Percentiles rank a stretch among this genome's conserved stretches.
phyloP scores from a whole-genome alignment of 306 rosid genomes.

The Spatholobus suberectus region DNA sequence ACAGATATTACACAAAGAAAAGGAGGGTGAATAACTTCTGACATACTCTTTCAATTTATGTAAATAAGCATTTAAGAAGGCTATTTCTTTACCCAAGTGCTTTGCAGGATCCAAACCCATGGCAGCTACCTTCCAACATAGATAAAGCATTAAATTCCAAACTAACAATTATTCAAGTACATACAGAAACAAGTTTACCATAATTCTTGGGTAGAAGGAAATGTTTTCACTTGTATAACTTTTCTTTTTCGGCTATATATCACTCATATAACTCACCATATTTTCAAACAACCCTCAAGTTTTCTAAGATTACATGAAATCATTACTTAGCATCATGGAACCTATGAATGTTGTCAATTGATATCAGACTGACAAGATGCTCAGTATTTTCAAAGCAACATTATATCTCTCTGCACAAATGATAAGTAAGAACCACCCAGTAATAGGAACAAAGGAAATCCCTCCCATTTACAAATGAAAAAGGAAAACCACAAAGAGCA shows the following conservation, averaged over 20 bases:
- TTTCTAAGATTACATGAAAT: constrained; percentile 25
- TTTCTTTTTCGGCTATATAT: no score
- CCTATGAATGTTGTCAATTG: constrained; percentile 21
- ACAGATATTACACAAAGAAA: constrained; percentile 17
- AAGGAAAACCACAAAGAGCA: constrained; percentile 2
- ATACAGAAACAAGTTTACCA: constrained; percentile 30
- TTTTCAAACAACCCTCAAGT: constrained; percentile 30
- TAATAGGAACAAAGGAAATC: constrained; percentile 7
- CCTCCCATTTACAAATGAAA: constrained; percentile 28
- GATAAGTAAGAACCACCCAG: constrained; percentile 17
- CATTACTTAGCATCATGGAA: constrained; percentile 37
- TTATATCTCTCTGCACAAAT: not conserved
- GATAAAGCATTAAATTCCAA: constrained; percentile 40
- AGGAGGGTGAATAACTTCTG: constrained; percentile 13
- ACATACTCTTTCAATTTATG: constrained; percentile 89
- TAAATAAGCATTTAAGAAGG: constrained; percentile 70
- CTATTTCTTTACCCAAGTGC: constrained; percentile 93
- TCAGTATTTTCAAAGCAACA: constrained; percentile 27
- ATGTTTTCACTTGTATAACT: constrained; percentile 22
- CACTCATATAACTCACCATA: no score
- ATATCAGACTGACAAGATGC: constrained; percentile 14
- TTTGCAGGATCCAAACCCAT: constrained; percentile 92
- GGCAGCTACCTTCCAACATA: constrained; percentile 83
- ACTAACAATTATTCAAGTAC: constrained; percentile 35
- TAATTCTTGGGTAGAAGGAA: constrained; percentile 29